Conservation (phyloP, 306 rosid species). For the Quercus gilva region DNA sequence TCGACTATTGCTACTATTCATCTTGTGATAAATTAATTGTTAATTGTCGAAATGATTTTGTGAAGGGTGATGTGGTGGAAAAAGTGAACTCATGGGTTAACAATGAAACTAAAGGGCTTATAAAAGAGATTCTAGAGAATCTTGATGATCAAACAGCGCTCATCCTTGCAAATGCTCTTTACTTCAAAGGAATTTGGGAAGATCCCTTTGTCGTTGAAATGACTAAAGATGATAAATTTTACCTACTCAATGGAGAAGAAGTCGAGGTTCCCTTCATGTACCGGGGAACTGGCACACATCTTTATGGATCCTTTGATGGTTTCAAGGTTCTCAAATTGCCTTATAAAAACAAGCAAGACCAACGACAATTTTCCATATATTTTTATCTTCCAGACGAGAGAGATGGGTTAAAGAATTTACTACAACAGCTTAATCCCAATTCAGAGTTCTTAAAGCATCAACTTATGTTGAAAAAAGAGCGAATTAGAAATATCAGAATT, state of each 20-base stretch:
- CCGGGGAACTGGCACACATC: fast-evolving
- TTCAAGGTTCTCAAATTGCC: slow-evolving; percentile 15
- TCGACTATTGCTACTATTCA: neutral
- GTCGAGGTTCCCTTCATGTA: slow-evolving; percentile 12
- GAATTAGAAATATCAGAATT: slow-evolving; percentile 3
- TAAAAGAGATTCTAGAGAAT: neutral
- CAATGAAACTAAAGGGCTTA: slow-evolving; percentile 14
- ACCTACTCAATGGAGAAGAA: neutral
- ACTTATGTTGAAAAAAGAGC: fast-evolving
- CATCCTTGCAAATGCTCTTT: slow-evolving; percentile 18
- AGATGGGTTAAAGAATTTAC: slow-evolving; percentile 18
- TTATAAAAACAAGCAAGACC: neutral
- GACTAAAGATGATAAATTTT: neutral
- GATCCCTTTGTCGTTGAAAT: neutral
- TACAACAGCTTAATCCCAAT: neutral
- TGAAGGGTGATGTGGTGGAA: slow-evolving; percentile 3
- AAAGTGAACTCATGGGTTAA: slow-evolving; percentile 26
- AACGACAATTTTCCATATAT: slow-evolving; percentile 5
- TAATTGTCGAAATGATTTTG: neutral
- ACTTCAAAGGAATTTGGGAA: slow-evolving; percentile 24
- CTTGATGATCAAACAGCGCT: neutral
- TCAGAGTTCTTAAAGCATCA: slow-evolving; percentile 4
- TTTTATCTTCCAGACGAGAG: slow-evolving; percentile 31
- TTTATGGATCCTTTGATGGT: neutral
- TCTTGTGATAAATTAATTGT: neutral